Evolutionary conservation across 2,329 filamentous ascomycete genomes (phyloP).

Genomic region (Fusarium sp.): DNA sequence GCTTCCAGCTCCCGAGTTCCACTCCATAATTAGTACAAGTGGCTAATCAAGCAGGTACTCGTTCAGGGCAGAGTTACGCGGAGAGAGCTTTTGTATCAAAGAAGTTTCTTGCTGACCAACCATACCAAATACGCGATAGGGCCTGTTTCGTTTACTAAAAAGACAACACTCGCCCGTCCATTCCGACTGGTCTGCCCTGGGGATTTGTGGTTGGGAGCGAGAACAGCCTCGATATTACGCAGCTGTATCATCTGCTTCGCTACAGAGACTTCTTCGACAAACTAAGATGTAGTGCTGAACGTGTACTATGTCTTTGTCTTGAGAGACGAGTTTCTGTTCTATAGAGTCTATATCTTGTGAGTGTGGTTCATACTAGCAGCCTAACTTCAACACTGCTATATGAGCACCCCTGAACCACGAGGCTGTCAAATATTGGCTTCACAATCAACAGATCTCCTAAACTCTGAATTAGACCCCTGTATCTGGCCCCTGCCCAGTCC

Average conservation of each 20-base stretch:
- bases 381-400: conserved; percentile 16
- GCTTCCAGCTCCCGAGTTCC: conserved; percentile 35
- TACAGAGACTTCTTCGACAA: conserved; percentile 8
- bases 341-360: not conserved
- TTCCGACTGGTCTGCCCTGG: conserved; percentile 32
- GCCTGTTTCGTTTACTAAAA: conserved; percentile 22
- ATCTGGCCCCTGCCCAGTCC: conserved; percentile 22
- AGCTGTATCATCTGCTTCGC: conserved; percentile 20
- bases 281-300: conserved; percentile 18
- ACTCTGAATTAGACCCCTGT: conserved; percentile 31
- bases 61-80: conserved; percentile 23
- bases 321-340: not conserved
- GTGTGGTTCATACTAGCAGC: not conserved
- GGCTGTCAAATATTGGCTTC: conserved; percentile 11
- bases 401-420: conserved; percentile 16
- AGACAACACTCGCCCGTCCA: conserved; percentile 20
- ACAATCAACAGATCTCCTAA: conserved; percentile 35
- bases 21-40: conserved; percentile 35
- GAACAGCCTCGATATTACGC: conserved; percentile 19
- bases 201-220: not conserved
- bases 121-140: conserved; percentile 18
- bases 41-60: conserved; percentile 33
- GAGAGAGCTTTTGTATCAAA: conserved; percentile 13
- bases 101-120: conserved; percentile 18
- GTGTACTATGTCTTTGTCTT: not conserved